Evolutionary conservation across 495 filamentous ascomycete species (phyloP).

Genomic region (Stereocaulon alpinum): DNA sequence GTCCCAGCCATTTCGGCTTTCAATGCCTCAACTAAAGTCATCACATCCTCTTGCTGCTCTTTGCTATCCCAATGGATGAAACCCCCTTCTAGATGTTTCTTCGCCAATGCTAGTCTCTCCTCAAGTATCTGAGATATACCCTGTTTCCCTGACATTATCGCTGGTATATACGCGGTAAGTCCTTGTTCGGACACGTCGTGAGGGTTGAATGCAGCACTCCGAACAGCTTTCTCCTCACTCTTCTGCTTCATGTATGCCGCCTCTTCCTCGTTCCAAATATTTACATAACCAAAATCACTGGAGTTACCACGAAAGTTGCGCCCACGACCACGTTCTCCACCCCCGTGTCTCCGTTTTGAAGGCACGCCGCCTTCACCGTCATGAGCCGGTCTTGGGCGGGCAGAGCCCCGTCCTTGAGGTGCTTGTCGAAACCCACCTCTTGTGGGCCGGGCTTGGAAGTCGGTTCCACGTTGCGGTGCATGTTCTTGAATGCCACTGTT

Average conservation of each 20-base stretch:
- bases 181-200: neutral
- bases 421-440: neutral
- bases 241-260: constrained; percentile 9
- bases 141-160: constrained; percentile 4
- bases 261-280: constrained; percentile 10
- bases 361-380: neutral
- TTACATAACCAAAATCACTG: neutral
- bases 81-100: constrained; percentile 27
- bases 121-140: constrained; percentile 10
- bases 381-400: neutral
- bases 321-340: no score
- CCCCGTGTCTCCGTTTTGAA: neutral
- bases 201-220: neutral
- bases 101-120: constrained; percentile 11
- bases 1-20: constrained; percentile 23
- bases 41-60: constrained; percentile 31
- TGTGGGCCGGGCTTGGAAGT: neutral
- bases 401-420: neutral
- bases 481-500: neutral
- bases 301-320: neutral
- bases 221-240: neutral
- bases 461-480: neutral
- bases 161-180: constrained; percentile 2
- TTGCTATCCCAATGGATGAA: constrained; percentile 34
- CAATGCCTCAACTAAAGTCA: constrained; percentile 31